phyloP scores from a whole-genome alignment of 2,329 filamentous ascomycete species.

The Simplicillium aogashimaense region DNA sequence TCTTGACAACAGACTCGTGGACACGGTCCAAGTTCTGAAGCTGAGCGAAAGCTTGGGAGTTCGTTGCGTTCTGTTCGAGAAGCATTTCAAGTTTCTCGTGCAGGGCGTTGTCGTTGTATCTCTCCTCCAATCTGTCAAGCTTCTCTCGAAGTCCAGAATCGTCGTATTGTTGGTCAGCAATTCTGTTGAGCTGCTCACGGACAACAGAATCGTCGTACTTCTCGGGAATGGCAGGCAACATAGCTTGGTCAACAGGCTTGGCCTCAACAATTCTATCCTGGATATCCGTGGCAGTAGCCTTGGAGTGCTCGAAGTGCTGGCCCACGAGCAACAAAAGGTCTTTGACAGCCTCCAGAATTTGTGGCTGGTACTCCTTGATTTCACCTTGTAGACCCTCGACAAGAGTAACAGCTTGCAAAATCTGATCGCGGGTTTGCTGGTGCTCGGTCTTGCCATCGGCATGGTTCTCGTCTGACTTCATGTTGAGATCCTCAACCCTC shows the following conservation, averaged over 20 bases:
- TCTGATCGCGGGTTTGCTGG: slow-evolving; percentile 69
- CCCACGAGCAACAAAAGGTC: slow-evolving; percentile 76
- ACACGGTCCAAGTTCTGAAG: slow-evolving; percentile 81
- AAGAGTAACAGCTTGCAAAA: slow-evolving; percentile 62
- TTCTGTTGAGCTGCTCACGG: slow-evolving; percentile 40
- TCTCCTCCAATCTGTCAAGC: slow-evolving; percentile 33
- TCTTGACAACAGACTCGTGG: slow-evolving; percentile 75
- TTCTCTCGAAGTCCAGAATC: slow-evolving; percentile 18
- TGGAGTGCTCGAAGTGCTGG: slow-evolving; percentile 82
- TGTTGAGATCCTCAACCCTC: slow-evolving; percentile 69
- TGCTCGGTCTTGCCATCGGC: slow-evolving; percentile 69
- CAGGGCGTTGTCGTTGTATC: slow-evolving; percentile 43
- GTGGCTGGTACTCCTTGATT: slow-evolving; percentile 74
- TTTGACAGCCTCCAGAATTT: slow-evolving; percentile 76
- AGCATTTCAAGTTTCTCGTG: slow-evolving; percentile 33
- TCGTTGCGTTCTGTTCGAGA: slow-evolving; percentile 53
- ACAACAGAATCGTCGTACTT: slow-evolving; percentile 47
- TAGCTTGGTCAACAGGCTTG: slow-evolving; percentile 47
- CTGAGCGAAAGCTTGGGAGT: slow-evolving; percentile 61
- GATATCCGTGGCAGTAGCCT: slow-evolving; percentile 48
- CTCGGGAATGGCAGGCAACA: slow-evolving; percentile 41
- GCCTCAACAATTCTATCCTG: slow-evolving; percentile 52
- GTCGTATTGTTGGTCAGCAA: slow-evolving; percentile 21
- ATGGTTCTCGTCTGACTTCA: slow-evolving; percentile 66
- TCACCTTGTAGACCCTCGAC: slow-evolving; percentile 71